phyloP scores from a whole-genome alignment of 257 asterid species.

The Fraxinus pennsylvanica region DNA sequence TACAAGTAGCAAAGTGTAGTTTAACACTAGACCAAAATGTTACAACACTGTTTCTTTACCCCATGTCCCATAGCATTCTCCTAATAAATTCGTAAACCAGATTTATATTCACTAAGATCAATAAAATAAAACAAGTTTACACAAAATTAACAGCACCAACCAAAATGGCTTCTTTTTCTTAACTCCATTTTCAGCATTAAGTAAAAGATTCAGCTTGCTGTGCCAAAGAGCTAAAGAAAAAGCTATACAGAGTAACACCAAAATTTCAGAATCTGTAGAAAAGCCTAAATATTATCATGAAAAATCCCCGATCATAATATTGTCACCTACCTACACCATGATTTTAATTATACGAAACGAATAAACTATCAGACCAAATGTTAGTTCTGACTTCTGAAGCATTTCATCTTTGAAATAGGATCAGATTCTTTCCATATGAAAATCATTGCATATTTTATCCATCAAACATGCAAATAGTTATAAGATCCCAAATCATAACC shows the following conservation, averaged over 20 bases:
- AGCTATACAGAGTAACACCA: neutral
- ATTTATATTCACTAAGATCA: neutral
- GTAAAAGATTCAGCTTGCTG: neutral
- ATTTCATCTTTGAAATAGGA: too few relatives aligned
- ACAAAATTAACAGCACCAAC: neutral
- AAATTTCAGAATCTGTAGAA: neutral
- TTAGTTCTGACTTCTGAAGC: too few relatives aligned
- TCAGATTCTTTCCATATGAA: too few relatives aligned
- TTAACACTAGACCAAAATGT: neutral
- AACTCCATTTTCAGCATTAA: neutral
- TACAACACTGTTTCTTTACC: neutral
- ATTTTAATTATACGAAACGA: too few relatives aligned
- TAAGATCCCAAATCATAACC: too few relatives aligned
- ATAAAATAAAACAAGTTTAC: too few relatives aligned
- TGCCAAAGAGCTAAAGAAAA: neutral
- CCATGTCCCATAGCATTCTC: neutral
- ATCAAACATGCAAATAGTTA: too few relatives aligned
- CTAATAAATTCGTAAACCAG: neutral
- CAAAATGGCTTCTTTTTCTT: neutral
- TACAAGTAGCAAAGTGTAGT: neutral
- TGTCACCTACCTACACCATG: neutral
- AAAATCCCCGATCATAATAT: neutral
- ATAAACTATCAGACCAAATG: too few relatives aligned
- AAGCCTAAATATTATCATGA: too few relatives aligned
- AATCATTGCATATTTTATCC: too few relatives aligned